These are phyloP conservation scores for Metschnikowia gelsemii DNA, from an alignment of 805 yeast species.

Conservation along the genomic window DNA sequence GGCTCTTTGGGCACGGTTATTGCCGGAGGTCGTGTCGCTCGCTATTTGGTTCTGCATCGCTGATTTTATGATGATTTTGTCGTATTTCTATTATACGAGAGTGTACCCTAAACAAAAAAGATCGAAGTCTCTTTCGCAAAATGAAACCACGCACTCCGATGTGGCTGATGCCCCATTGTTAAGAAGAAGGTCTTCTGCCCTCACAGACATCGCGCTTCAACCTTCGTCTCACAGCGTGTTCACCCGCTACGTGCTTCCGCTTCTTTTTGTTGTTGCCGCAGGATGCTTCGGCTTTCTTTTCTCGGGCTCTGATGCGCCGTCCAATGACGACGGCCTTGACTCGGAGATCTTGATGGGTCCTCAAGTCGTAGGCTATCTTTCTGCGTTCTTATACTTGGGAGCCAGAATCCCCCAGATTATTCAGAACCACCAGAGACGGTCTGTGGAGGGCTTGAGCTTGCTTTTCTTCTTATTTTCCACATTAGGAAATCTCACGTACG, in stretches of 20 bases:
- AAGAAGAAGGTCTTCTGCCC: slow-evolving; percentile 52
- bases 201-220: slow-evolving; percentile 49
- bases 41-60: slow-evolving; percentile 79
- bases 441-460: slow-evolving; percentile 84
- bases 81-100: slow-evolving; percentile 56
- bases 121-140: slow-evolving; percentile 4
- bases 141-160: slow-evolving; percentile 10
- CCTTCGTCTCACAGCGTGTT: slow-evolving; percentile 49
- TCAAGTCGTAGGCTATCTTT: slow-evolving; percentile 65
- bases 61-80: slow-evolving; percentile 56
- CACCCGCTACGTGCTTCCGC: slow-evolving; percentile 54
- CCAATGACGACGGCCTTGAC: slow-evolving; percentile 22
- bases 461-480: slow-evolving; percentile 74
- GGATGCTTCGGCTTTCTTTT: slow-evolving; percentile 61
- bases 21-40: slow-evolving; percentile 67
- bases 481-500: slow-evolving; percentile 73
- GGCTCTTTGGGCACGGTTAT: slow-evolving; percentile 63
- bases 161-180: slow-evolving; percentile 34
- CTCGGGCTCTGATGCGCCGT: slow-evolving; percentile 33
- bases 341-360: slow-evolving; percentile 49
- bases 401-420: slow-evolving; percentile 79
- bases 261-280: slow-evolving; percentile 58
- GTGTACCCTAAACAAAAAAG: slow-evolving; percentile 42
- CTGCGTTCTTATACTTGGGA: slow-evolving; percentile 66
- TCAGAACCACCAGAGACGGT: slow-evolving; percentile 73